These are phyloP conservation scores for Candolleomyces eurysporus DNA, from an alignment of 768 basidiomycete species.

Conservation along the genomic window DNA sequence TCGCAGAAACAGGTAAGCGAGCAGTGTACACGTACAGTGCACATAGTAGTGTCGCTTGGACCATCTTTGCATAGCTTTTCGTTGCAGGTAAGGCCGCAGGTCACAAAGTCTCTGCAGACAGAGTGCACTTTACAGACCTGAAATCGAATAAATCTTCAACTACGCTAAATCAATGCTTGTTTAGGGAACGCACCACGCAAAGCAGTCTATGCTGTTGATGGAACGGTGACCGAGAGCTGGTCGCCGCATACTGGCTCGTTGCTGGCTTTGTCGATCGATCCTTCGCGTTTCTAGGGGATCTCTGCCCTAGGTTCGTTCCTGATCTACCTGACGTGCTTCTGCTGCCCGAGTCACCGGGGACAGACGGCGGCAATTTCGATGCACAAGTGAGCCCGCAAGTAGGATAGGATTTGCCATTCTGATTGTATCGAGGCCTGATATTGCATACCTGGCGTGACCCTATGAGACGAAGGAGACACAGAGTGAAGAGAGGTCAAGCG, in stretches of 20 bases:
- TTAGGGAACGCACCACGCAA: not conserved
- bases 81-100: conserved; percentile 22
- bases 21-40: conserved; percentile 16
- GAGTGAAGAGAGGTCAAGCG: not conserved
- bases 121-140: conserved; percentile 6
- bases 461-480: not conserved
- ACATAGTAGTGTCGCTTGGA: conserved; percentile 18
- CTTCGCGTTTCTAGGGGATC: too few relatives aligned
- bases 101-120: conserved; percentile 17
- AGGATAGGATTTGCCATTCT: conserved; percentile 18
- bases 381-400: conserved; percentile 27
- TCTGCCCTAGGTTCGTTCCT: too few relatives aligned
- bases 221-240: too few relatives aligned
- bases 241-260: too few relatives aligned
- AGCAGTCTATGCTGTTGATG: too few relatives aligned
- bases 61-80: conserved; percentile 19
- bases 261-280: too few relatives aligned
- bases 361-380: conserved; percentile 1
- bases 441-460: conserved; percentile 17
- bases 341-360: not conserved
- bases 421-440: conserved; percentile 15
- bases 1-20: not conserved
- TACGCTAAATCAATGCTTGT: not conserved
- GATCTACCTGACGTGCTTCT: not conserved
- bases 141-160: not conserved